Base-by-base conservation (phyloP, 768 basidiomycete genomes). In the Mycena galopus region DNA sequence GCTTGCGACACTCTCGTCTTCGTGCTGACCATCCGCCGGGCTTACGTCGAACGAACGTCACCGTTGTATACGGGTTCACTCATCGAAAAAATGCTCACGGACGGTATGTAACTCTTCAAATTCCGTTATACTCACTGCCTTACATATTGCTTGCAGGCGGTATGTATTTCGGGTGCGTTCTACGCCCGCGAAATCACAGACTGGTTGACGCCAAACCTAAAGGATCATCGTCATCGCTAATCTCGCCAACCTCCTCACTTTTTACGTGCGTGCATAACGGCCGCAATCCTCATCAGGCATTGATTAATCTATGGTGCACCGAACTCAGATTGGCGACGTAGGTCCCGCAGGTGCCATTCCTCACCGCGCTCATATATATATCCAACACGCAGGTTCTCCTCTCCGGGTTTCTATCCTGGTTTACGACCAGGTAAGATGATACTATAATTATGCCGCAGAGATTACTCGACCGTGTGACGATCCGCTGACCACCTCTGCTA, bases 161-260 rank as follows among this genome's bases (percentile, higher is more conserved):
- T 1, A 70, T 70, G 61, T 70, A 70, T 53, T 70, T 70, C 21
- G 69, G 69, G 69, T 70, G 53, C 25, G 62, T 50, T 7, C 25
- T 39, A 2, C 16, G 21, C n/a, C 23, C 27, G 27, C 47, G 11
- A 32, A 56, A 21, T 47, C 10, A 17, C 17, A 59, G 50, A 30
- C 27, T 42, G 16, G 35, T 11, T 42, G 12, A 32, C 51, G 11
- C 23, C 30, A 32, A 56, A 30, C 2, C 17, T 32, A 2, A 21
- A 70, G 69, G 8, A 58, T 70, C 1, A 70, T 70, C 33, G 61
- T 70, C 42, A 21, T 70, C 7, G 44, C 44, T 0, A 63, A 70
- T 30, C 55, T 70, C 7, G 69, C 69, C 2, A 70, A 70, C 23
- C 55, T 70, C 11, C 33, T 39, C 30, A 70, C 69, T 4, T 64